Conservation (phyloP, 1,284 basidiomycete species). For the Sparassis latifolia region DNA sequence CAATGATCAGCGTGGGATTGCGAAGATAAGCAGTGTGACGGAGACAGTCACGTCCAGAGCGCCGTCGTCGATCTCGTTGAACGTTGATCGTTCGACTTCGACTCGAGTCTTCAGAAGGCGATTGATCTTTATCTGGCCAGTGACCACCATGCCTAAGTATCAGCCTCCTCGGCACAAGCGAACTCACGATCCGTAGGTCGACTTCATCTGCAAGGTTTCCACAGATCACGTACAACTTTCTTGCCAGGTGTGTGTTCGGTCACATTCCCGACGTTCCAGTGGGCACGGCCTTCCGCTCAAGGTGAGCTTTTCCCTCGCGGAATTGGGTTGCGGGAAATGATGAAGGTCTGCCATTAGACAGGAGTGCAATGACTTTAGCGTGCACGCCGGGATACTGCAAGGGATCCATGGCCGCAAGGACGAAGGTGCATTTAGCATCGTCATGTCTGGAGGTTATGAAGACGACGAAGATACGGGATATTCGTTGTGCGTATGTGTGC, state of each 20-base stretch:
- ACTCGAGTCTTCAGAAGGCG: too few relatives aligned
- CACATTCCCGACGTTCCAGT: conserved; percentile 18
- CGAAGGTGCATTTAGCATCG: conserved; percentile 35
- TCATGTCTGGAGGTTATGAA: conserved; percentile 34
- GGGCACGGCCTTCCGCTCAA: conserved; percentile 15
- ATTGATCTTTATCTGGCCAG: too few relatives aligned
- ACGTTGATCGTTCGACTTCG: too few relatives aligned
- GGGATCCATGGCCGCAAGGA: conserved; percentile 17
- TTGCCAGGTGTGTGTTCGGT: conserved; percentile 14
- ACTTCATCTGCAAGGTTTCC: not conserved
- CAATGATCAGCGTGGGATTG: too few relatives aligned
- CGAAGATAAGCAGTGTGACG: too few relatives aligned
- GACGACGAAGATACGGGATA: conserved; percentile 37
- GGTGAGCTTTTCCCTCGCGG: conserved; percentile 9
- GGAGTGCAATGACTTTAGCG: conserved; percentile 10
- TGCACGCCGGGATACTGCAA: conserved; percentile 14
- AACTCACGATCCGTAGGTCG: not conserved
- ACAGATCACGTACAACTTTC: not conserved
- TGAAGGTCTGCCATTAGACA: conserved; percentile 2
- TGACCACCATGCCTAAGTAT: too few relatives aligned
- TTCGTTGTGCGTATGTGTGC: conserved; percentile 28
- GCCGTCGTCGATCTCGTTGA: too few relatives aligned
- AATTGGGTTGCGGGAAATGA: not conserved
- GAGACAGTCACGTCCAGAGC: too few relatives aligned
- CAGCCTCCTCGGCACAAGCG: not conserved